These are phyloP conservation scores for Salinomyces thailandicus DNA, from an alignment of 2,329 filamentous ascomycete genomes.

Conservation along the genomic window DNA sequence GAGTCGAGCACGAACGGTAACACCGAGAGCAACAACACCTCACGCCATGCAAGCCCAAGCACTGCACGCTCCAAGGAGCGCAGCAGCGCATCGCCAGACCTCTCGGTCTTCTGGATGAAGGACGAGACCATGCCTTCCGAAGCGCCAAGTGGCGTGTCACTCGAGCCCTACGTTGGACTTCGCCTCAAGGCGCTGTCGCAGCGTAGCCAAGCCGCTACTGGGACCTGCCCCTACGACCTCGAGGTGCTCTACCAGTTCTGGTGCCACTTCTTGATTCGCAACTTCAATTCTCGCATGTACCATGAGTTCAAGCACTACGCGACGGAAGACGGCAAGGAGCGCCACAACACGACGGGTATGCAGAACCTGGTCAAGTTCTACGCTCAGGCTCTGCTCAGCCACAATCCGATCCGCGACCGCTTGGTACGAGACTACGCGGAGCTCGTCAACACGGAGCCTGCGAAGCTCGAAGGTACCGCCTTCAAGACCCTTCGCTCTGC, in stretches of 20 bases:
- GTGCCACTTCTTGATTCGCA: constrained; percentile 59
- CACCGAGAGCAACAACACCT: constrained; percentile 6
- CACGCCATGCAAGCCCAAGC: constrained; percentile 2
- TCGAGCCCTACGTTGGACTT: constrained; percentile 39
- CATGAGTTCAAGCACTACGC: constrained; percentile 60
- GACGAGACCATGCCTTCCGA: constrained; percentile 35
- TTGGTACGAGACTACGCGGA: constrained; percentile 47
- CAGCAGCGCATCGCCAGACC: constrained; percentile 8
- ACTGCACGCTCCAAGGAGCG: constrained; percentile 8
- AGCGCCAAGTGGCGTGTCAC: constrained; percentile 32
- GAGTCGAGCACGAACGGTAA: constrained; percentile 20
- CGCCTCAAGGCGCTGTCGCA: constrained; percentile 41
- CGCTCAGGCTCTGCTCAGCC: constrained; percentile 44
- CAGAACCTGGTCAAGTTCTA: constrained; percentile 57
- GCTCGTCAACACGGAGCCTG: constrained; percentile 41
- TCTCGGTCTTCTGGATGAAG: constrained; percentile 42
- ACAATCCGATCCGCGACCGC: constrained; percentile 40
- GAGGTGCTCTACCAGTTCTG: constrained; percentile 63
- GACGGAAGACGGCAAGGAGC: constrained; percentile 49
- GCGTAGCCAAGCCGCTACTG: constrained; percentile 34
- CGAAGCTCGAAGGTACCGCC: constrained; percentile 30
- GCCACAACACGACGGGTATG: constrained; percentile 46
- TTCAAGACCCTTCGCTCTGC: constrained; percentile 43
- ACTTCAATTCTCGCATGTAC: constrained; percentile 69
- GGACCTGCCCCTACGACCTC: constrained; percentile 47